Evolutionary conservation across 441 rosid species (phyloP).

Genomic region (Daphne laureola): DNA sequence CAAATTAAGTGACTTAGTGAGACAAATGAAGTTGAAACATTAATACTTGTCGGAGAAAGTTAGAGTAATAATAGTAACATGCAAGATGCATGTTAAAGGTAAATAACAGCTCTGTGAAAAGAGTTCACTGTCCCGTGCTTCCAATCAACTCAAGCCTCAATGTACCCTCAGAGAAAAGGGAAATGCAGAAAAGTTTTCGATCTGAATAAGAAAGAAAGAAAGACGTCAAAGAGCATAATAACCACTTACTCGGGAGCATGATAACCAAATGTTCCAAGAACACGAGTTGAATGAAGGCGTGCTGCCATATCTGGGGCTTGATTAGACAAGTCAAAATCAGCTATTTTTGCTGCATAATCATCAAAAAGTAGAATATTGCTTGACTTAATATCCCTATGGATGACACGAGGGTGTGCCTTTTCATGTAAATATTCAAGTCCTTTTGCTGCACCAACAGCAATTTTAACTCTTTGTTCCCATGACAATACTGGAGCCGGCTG

Average conservation of each 20-base stretch:
- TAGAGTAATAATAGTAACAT: no score
- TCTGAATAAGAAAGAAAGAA: no score
- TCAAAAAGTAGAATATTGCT: constrained; percentile 46
- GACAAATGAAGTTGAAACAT: no score
- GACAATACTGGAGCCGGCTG: constrained; percentile 44
- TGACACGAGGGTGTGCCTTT: constrained; percentile 37
- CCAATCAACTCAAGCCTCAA: no score
- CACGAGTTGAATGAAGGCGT: constrained; percentile 42
- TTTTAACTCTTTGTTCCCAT: constrained; percentile 50
- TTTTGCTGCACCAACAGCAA: constrained; percentile 44
- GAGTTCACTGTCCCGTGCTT: no score
- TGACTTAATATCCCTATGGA: constrained; percentile 48
- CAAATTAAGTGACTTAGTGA: neutral
- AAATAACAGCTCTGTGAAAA: no score
- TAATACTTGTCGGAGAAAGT: no score
- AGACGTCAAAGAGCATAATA: neutral
- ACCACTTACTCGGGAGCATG: constrained; percentile 51
- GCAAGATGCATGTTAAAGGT: no score
- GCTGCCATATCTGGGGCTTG: constrained; percentile 51
- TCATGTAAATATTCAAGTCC: constrained; percentile 56
- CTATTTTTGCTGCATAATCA: constrained; percentile 43
- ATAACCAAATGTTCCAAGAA: constrained; percentile 56
- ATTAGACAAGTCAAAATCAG: constrained; percentile 53
- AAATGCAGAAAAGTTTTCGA: no score
- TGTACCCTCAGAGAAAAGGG: no score